These are phyloP conservation scores for Kondoa subrosea DNA, from an alignment of 768 basidiomycete genomes.

Conservation along the genomic window DNA sequence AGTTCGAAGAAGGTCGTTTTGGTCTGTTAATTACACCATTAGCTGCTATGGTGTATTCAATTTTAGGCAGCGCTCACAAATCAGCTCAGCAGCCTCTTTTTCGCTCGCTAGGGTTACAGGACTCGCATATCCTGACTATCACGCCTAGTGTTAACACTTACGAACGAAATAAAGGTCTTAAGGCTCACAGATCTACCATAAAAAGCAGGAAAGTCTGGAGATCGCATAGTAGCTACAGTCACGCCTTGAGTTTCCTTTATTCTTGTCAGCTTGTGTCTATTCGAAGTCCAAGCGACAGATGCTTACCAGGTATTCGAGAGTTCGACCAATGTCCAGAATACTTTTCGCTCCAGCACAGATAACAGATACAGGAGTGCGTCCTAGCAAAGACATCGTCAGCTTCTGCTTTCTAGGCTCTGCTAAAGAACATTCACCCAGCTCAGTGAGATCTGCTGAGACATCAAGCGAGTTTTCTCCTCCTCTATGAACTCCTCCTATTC, in stretches of 20 bases:
- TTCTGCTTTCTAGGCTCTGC: neutral
- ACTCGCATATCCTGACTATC: constrained; percentile 62
- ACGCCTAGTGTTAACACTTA: constrained; percentile 30
- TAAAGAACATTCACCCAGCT: constrained; percentile 37
- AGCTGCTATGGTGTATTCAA: neutral
- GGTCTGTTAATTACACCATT: constrained; percentile 4
- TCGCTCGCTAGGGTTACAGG: constrained; percentile 61
- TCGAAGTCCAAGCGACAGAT: too few species aligned
- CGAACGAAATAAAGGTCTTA: neutral
- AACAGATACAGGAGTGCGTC: constrained; percentile 61
- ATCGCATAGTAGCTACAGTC: constrained; percentile 65
- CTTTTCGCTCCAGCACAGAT: constrained; percentile 89
- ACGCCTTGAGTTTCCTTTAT: constrained; percentile 83
- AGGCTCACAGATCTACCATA: constrained; percentile 38
- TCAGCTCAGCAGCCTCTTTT: constrained; percentile 49
- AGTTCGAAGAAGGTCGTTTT: constrained; percentile 40
- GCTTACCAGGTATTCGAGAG: constrained; percentile 36
- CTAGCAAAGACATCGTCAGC: constrained; percentile 34
- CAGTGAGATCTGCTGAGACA: constrained; percentile 80
- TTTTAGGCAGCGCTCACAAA: constrained; percentile 43
- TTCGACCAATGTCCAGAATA: constrained; percentile 74
- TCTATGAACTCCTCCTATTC: constrained; percentile 72
- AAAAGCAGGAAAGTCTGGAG: constrained; percentile 83
- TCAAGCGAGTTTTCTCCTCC: constrained; percentile 79
- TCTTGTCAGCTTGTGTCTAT: neutral